These are phyloP conservation scores for Cadophora sp. DNA, from an alignment of 2,329 filamentous ascomycete species.

Conservation along the genomic window DNA sequence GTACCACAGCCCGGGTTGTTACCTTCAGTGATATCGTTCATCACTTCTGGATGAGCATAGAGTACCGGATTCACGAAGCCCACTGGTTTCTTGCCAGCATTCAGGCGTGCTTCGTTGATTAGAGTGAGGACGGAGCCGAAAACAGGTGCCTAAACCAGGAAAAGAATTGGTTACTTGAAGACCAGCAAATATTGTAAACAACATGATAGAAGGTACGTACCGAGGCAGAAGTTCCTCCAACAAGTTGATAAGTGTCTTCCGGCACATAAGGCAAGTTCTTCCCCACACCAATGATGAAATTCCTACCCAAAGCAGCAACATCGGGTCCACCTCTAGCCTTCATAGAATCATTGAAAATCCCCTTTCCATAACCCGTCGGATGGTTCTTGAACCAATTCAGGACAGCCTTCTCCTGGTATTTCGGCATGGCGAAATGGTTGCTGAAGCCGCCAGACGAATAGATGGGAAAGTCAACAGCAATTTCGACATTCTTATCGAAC, in stretches of 20 bases:
- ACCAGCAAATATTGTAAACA: no score
- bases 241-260: constrained; percentile 14
- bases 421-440: constrained; percentile 21
- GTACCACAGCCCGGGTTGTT: constrained; percentile 15
- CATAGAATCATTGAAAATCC: constrained; percentile 17
- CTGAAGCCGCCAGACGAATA: constrained; percentile 21
- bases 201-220: background rate
- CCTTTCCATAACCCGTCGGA: background rate
- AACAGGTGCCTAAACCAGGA: constrained; percentile 9
- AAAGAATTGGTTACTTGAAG: no score
- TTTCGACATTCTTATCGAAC: constrained; percentile 17
- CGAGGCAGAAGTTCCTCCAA: constrained; percentile 2
- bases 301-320: no score
- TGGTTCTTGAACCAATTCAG: constrained; percentile 9
- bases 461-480: constrained; percentile 20
- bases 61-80: constrained; percentile 19
- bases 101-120: constrained; percentile 19
- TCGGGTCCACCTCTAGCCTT: constrained; percentile 54
- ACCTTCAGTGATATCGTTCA: constrained; percentile 16
- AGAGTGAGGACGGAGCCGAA: constrained; percentile 19
- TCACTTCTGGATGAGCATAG: constrained; percentile 12
- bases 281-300: constrained; percentile 53
- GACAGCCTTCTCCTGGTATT: constrained; percentile 20
- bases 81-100: constrained; percentile 7
- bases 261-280: constrained; percentile 38